Base-by-base conservation (phyloP, 768 basidiomycete species). In the Suillus luteus region DNA sequence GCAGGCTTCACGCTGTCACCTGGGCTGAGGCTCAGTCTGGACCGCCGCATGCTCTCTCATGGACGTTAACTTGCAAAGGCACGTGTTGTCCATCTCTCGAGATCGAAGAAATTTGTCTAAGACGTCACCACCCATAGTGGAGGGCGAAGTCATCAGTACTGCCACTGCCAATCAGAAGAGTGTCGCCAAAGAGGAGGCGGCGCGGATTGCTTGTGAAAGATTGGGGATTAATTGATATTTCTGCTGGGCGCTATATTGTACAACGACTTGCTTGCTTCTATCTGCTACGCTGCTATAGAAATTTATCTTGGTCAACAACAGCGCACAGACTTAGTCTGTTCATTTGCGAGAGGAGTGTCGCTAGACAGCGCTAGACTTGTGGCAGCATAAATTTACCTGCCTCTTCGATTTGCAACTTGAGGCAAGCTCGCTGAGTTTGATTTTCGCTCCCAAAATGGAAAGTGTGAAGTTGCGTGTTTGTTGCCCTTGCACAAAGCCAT, bases 1-100 rank as follows among this genome's bases (percentile, higher is more conserved):
- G 68, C 52, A 64, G 71, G 65, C 40, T 41, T 6, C 69, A 78
- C 54, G 65, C 76, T 5, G 54, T 88, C 59, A 79, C 73, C 51
- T 89, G 77, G 75, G 73, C 60, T 15, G 81, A 83, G 55, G 69
- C 66, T 1, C 66, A 49, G 2, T 66, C 74, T 5, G 87, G 88
- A 1, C 82, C 78, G 0, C 64, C 79, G 10, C 71, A 83, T 67
- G 73, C 76, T 12, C 67, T 76, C 37, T 62, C 69, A 24, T 90
- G 88, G 88, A 84, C 78, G 11, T 72, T 79, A n/a, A 71, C 79
- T 24, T 89, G 86, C 73, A 87, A 85, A 75, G 77, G 88, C 88
- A 67, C 68, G 84, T 61, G 52, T 3, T 22, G 44, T 24, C 17
- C 17, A 17, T 35, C 52, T 10, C 10, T 22, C 10, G 41, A 35